Percentiles rank a stretch among this genome's conserved stretches.
phyloP scores from a whole-genome alignment of 2,329 filamentous ascomycete genomes.

The Colletotrichum sp. region DNA sequence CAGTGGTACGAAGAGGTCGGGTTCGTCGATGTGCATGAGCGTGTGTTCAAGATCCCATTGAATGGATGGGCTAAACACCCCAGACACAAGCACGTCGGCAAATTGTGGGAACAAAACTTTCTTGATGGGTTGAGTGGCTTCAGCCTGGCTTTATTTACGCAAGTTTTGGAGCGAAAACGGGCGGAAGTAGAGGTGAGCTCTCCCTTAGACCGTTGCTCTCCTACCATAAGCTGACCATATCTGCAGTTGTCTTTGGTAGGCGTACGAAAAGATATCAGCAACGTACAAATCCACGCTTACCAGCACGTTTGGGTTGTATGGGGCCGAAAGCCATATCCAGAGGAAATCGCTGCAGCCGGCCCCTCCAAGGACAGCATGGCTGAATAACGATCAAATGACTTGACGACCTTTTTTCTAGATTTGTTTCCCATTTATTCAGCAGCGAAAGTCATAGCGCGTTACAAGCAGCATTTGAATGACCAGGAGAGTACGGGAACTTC shows the following conservation, averaged over 20 bases:
- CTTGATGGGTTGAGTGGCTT: slow-evolving; percentile 50
- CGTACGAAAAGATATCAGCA: slow-evolving; percentile 51
- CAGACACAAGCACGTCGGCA: slow-evolving; percentile 46
- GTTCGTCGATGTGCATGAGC: slow-evolving; percentile 60
- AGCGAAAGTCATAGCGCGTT: background rate
- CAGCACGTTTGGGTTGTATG: slow-evolving; percentile 54
- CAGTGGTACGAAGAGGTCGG: slow-evolving; percentile 51
- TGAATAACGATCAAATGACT: background rate
- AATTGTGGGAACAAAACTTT: slow-evolving; percentile 50
- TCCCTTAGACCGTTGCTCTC: background rate
- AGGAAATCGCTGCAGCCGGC: slow-evolving; percentile 27
- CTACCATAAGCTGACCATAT: slow-evolving; percentile 15
- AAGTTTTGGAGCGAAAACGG: slow-evolving; percentile 42
- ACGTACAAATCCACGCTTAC: slow-evolving; percentile 54
- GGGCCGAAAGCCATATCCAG: slow-evolving; percentile 52
- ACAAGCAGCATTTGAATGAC: background rate
- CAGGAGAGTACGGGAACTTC: background rate
- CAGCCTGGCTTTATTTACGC: slow-evolving; percentile 44
- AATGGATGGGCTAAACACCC: slow-evolving; percentile 58
- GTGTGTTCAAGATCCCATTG: slow-evolving; percentile 58
- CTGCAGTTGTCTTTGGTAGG: slow-evolving; percentile 52
- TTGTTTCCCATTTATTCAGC: background rate
- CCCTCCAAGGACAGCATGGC: background rate
- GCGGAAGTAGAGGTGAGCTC: slow-evolving; percentile 53
- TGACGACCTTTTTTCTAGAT: background rate